Evolutionary conservation across 169 alveolate genomes (phyloP).

Genomic region (Plasmodium fragile): DNA sequence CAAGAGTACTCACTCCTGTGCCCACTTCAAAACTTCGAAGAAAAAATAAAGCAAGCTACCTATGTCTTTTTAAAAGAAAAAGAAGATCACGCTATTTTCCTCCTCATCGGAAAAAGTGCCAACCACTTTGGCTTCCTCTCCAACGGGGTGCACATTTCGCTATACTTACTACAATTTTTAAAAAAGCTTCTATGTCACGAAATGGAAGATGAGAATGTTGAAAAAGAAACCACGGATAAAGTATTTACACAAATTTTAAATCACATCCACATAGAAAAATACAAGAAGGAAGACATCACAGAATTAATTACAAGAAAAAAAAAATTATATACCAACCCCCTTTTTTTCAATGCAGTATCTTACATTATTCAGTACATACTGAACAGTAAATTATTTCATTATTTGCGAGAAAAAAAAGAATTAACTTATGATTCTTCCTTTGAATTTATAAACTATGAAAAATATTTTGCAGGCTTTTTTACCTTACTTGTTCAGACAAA

Average conservation of each 20-base stretch:
- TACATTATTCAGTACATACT: constrained; percentile 59
- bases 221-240: background rate
- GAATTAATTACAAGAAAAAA: constrained; percentile 80
- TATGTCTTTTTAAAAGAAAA: constrained; percentile 82
- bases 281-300: constrained; percentile 73
- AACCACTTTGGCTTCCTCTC: constrained; percentile 86
- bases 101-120: constrained; percentile 87
- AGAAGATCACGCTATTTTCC: constrained; percentile 88
- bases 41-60: constrained; percentile 58
- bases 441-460: constrained; percentile 86
- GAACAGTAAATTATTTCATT: constrained; percentile 68
- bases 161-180: constrained; percentile 34
- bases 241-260: constrained; percentile 14
- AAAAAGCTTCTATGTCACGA: constrained; percentile 10
- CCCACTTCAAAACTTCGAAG: constrained; percentile 50
- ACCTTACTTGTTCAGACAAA: constrained; percentile 86
- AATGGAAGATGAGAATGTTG: constrained; percentile 9
- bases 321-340: constrained; percentile 76
- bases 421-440: constrained; percentile 89
- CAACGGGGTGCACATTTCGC: constrained; percentile 85
- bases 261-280: constrained; percentile 56
- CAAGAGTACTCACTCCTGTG: constrained; percentile 39
- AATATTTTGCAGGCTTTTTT: constrained; percentile 85
- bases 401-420: constrained; percentile 87
- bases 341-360: constrained; percentile 49